These are phyloP conservation scores for Claviceps sp. DNA, from an alignment of 2,329 filamentous ascomycete species.

Conservation along the genomic window DNA sequence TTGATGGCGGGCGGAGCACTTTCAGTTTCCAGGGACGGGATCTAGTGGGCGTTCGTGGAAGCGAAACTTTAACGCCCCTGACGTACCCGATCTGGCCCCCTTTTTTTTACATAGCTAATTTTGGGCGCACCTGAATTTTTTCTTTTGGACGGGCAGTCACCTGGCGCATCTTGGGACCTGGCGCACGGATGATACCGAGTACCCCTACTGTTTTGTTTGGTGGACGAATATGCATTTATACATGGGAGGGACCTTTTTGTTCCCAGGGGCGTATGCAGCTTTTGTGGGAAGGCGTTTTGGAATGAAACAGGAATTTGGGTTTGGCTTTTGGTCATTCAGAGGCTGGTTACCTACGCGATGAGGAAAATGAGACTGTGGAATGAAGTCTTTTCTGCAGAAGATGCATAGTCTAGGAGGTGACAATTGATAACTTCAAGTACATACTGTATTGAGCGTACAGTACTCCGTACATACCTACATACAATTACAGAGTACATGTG, in stretches of 20 bases:
- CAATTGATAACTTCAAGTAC: too few relatives aligned
- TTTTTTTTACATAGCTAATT: neutral
- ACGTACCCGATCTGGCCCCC: neutral
- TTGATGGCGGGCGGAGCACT: neutral
- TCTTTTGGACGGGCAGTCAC: too few relatives aligned
- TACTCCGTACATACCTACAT: too few relatives aligned
- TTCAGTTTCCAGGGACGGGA: neutral
- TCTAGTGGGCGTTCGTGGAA: too few relatives aligned
- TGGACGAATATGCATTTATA: neutral
- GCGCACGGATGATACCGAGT: neutral
- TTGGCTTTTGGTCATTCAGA: neutral
- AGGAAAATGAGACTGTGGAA: too few relatives aligned
- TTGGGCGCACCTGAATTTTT: neutral
- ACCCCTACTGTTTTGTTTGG: neutral
- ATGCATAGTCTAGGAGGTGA: too few relatives aligned
- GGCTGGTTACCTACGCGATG: too few relatives aligned
- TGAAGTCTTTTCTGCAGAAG: too few relatives aligned
- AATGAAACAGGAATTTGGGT: neutral
- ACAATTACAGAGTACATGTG: too few relatives aligned
- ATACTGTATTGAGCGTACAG: too few relatives aligned
- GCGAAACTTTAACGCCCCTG: neutral
- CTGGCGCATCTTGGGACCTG: neutral
- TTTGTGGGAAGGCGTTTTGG: slow-evolving; percentile 1
- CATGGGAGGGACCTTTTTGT: neutral
- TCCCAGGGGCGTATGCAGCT: neutral